Conservation (phyloP, 2,329 filamentous ascomycete species). For the Monosporascus sp. region DNA sequence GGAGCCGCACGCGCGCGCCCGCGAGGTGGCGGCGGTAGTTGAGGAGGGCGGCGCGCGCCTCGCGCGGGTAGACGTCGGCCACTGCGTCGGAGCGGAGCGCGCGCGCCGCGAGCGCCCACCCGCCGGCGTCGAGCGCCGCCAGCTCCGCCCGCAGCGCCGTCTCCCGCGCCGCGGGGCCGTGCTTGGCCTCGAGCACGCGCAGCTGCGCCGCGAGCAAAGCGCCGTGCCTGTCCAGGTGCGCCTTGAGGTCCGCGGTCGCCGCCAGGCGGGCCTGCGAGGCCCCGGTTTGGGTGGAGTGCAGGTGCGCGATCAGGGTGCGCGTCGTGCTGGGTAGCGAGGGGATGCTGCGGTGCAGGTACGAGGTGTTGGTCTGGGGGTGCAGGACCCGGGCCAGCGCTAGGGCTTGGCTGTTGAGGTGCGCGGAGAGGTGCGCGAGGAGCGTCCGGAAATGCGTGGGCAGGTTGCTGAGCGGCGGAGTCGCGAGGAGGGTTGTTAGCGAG, state of each 20-base stretch:
- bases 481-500: conserved; percentile 39
- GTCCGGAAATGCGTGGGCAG: conserved; percentile 43
- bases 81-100: conserved; percentile 26
- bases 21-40: conserved; percentile 45
- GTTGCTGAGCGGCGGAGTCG: conserved; percentile 42
- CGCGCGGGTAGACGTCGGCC: conserved; percentile 37
- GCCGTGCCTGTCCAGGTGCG: conserved; percentile 36
- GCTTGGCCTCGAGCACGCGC: conserved; percentile 49
- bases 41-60: conserved; percentile 32
- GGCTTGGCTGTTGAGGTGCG: conserved; percentile 44
- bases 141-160: conserved; percentile 46
- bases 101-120: conserved; percentile 33
- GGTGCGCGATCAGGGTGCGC: conserved; percentile 28
- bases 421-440: conserved; percentile 42
- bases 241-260: conserved; percentile 30
- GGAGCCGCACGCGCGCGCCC: conserved; percentile 40
- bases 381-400: conserved; percentile 42
- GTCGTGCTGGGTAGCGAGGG: conserved; percentile 40
- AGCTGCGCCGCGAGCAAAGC: conserved; percentile 37
- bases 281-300: conserved; percentile 23
- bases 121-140: conserved; percentile 38
- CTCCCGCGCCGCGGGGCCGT: conserved; percentile 45
- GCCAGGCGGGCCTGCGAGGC: conserved; percentile 36
- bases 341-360: conserved; percentile 54
- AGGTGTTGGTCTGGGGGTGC: conserved; percentile 46